These are phyloP conservation scores for Leptographium flavum DNA, from an alignment of 2,329 filamentous ascomycete species.

Conservation along the genomic window DNA sequence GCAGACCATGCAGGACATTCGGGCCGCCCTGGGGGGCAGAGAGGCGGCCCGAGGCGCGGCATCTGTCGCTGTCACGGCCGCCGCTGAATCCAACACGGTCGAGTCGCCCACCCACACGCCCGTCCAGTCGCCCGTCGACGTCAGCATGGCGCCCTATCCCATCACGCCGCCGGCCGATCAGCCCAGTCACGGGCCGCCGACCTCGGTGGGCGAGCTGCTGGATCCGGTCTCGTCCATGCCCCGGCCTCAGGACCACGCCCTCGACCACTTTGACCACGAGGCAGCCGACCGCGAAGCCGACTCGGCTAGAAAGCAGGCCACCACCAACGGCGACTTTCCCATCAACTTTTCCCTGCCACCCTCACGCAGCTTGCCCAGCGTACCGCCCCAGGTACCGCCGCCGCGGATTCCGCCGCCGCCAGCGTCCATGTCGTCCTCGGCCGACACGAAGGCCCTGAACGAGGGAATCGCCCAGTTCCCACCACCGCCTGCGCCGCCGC, in stretches of 20 bases:
- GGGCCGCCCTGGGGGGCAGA: too few relatives aligned
- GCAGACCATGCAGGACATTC: too few relatives aligned
- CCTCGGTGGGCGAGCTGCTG: constrained; percentile 36
- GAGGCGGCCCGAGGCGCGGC: too few relatives aligned
- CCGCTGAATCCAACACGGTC: background rate
- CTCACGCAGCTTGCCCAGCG: constrained; percentile 38
- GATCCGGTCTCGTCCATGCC: constrained; percentile 46
- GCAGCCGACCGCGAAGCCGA: constrained; percentile 34
- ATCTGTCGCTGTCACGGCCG: background rate
- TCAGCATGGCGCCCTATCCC: constrained; percentile 46
- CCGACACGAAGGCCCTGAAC: constrained; percentile 26
- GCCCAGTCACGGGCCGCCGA: constrained; percentile 20
- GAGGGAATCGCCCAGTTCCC: constrained; percentile 36
- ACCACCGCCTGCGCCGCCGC: constrained; percentile 40
- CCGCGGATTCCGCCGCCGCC: constrained; percentile 28
- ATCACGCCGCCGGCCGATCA: constrained; percentile 48
- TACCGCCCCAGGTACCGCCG: constrained; percentile 37
- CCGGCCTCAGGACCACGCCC: constrained; percentile 43
- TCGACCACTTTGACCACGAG: constrained; percentile 41
- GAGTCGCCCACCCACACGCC: constrained; percentile 6
- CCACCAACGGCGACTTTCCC: constrained; percentile 31
- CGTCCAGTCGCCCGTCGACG: constrained; percentile 40
- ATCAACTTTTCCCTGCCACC: constrained; percentile 39
- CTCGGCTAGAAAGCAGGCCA: constrained; percentile 28
- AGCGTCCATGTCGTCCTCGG: constrained; percentile 2